Conservation (phyloP, 2,329 filamentous ascomycete genomes). For the Seiridium cupressi region DNA sequence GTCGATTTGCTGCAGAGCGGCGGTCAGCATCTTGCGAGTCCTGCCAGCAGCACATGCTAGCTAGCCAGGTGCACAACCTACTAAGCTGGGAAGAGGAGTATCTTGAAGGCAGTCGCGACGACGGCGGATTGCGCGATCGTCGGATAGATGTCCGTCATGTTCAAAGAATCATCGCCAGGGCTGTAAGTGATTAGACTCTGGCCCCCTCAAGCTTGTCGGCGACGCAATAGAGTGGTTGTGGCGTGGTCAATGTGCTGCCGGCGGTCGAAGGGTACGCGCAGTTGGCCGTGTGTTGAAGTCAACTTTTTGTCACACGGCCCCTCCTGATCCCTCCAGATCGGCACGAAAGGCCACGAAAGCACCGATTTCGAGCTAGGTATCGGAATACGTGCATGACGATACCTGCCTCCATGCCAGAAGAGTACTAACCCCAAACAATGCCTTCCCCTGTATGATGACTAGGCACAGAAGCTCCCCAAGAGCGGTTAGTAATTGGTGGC, state of each 20-base stretch:
- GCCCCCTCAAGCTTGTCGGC: neutral
- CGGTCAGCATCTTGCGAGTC: neutral
- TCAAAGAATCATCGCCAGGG: constrained; percentile 13
- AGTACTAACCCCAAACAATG: too few species aligned
- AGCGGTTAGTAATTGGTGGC: too few species aligned
- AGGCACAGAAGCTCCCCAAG: too few species aligned
- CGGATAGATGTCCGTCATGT: constrained; percentile 80
- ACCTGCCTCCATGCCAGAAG: too few species aligned
- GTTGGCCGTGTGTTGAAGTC: neutral
- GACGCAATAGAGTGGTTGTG: neutral
- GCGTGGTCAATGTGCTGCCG: neutral
- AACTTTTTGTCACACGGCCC: neutral
- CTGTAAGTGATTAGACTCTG: neutral
- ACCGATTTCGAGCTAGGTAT: neutral
- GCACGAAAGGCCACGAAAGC: constrained; percentile 4
- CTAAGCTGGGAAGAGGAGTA: constrained; percentile 93
- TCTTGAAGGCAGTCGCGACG: constrained; percentile 83
- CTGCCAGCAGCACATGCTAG: neutral
- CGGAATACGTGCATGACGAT: too few species aligned
- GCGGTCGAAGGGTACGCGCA: neutral
- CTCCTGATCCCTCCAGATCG: neutral
- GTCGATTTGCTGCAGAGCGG: constrained; percentile 79
- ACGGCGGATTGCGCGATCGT: constrained; percentile 86
- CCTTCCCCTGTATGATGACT: too few species aligned
- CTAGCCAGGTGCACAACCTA: constrained; percentile 47